Evolutionary conservation across 2,329 filamentous ascomycete species (phyloP), one percentile per base, ranked within the genome.

Genomic region (Fusarium sp.): DNA sequence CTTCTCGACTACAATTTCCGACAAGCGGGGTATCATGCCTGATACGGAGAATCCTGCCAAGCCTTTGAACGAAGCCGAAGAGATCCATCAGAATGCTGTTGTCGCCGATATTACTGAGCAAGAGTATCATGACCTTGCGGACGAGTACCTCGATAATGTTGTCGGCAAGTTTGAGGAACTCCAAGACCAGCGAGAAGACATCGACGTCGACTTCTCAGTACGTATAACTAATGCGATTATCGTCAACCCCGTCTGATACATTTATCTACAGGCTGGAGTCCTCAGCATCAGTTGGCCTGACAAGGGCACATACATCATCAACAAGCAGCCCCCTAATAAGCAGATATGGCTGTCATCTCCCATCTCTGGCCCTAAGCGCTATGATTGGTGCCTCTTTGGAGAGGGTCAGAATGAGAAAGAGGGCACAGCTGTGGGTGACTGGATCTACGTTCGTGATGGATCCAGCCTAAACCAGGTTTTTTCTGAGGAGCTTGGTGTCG

Each of bases 261-360:
- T 39, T n/a, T 35, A 44, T 56, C 47, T 33, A 51, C 78, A 98
- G 95, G 90, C 94, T 61, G 96, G 96, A 63, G 95, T 98, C 63
- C 88, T 98, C 77, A 95, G 91, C 72, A 87, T 98, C 79, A 87
- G 85, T 12, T 90, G 94, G 77, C 90, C 90, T 3, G 85, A 87
- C 18, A 86, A 90, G 57, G 95, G 95, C 71, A 96, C 90, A 36
- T 99, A 97, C 81, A 94, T 99, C 69, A 89, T 99, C 84, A 99
- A 99, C 89, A 99, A 99, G 84, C 96, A 99, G 83, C 96, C 96
- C 0, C 95, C 96, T 26, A 98, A 98, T 87, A 96, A 95, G 87
- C 96, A 93, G 81, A 98, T 99, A 80, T 99, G 96, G 96, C 90
- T 98, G 51, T 96, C 94, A 42, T 97, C 94, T 48, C 96, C 96